Base-by-base conservation (phyloP, 2,329 filamentous ascomycete species). In the Neoscytalidium dimidiatum region DNA sequence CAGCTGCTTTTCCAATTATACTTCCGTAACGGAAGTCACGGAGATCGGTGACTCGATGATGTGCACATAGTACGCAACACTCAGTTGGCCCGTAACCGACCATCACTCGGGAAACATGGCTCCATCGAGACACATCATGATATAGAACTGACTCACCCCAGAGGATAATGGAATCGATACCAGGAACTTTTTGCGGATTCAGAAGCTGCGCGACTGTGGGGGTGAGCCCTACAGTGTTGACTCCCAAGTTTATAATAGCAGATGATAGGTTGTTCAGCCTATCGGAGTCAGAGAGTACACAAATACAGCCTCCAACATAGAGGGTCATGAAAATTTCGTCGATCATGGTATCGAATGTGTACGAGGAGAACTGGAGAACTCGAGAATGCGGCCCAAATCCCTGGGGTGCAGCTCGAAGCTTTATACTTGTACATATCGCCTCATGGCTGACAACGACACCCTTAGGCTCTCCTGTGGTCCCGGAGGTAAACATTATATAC, bases 211-310 rank as follows among this genome's bases (percentile, higher is more conserved):
- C 83, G n/a, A 89, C 79, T 0, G 85, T 79, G 2, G 86, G 84
- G 0, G 87, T 88, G 70, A 87, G 79, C 68, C 83, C 81, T 0
- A 81, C 82, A 78, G 81, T 84, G 57, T 82, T 87, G 33, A 83
- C 85, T 13, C 81, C 72, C 80, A 86, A 84, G 0, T 80, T 74
- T 5, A 78, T 75, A 43, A 89, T 84, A 0, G 80, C n/a, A n/a
- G n/a, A n/a, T n/a, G n/a, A n/a, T n/a, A 33, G 31, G 11, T 33
- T 11, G 31, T 33, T 33, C 6, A 11, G 6, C 31, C 31, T 5
- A 6, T 33, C 31, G 31, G 31, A 6, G 5, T 33, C 31, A 6
- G 31, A 6, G 31, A 11, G 31, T 6, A 33, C 6, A 33, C 31
- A 33, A 11, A 33, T 11, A 11, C 6, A 6, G 31, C 31, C 31